A percentile compares a stretch with the other conserved stretches of the same genome.
Evolutionary conservation across 257 asterid genomes (phyloP).

Genomic region (Plantago major): DNA sequence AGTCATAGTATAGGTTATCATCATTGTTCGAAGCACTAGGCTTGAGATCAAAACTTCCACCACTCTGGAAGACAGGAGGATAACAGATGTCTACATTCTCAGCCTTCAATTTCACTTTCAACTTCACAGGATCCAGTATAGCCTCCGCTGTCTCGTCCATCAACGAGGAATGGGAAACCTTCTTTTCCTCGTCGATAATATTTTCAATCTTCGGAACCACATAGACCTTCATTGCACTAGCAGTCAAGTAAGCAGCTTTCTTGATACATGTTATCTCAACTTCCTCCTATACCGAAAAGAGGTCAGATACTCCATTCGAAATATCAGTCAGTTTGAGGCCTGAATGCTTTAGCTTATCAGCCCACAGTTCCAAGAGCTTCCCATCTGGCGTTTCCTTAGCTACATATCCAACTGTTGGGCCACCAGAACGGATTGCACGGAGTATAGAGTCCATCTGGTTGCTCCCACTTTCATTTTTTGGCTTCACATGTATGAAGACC

Average conservation of each 20-base stretch:
- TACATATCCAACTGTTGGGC: conserved; percentile 42
- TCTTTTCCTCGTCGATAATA: conserved; percentile 68
- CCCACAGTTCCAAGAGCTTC: conserved; percentile 50
- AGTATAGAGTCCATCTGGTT: conserved; percentile 43
- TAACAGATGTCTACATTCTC: conserved; percentile 81
- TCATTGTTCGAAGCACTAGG: conserved; percentile 74
- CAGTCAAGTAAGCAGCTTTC: conserved; percentile 63
- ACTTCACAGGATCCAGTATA: conserved; percentile 53
- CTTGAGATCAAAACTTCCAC: conserved; percentile 61
- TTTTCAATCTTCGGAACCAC: conserved; percentile 61
- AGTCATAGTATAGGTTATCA: conserved; percentile 48
- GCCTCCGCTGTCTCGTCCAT: conserved; percentile 77
- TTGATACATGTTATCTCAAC: conserved; percentile 47
- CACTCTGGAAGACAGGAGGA: conserved; percentile 85
- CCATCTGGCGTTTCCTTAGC: conserved; percentile 69
- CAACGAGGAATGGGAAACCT: conserved; percentile 54
- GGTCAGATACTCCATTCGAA: conserved; percentile 53
- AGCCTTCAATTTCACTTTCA: conserved; percentile 62
- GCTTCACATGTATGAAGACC: conserved; percentile 49
- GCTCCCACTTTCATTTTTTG: conserved; percentile 47
- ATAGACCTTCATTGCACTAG: conserved; percentile 52
- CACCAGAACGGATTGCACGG: conserved; percentile 26
- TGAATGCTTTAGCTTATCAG: conserved; percentile 44
- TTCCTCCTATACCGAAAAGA: conserved; percentile 58
- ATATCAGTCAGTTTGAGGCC: conserved; percentile 42